Evolutionary conservation across 1,284 basidiomycete genomes (phyloP).

Genomic region (Ustilago hordei): DNA sequence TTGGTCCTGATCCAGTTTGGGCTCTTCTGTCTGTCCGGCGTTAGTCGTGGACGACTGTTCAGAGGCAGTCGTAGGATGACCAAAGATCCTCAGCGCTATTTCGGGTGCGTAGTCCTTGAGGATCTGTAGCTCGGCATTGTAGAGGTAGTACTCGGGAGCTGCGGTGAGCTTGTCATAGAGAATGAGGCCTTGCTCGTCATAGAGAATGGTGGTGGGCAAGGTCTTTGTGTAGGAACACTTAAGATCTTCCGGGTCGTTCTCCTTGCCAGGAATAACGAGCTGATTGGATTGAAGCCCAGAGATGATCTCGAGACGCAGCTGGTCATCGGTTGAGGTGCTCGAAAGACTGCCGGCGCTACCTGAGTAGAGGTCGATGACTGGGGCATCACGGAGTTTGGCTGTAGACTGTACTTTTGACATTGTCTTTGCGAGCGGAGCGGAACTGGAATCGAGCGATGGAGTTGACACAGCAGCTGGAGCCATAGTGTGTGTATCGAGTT

Average conservation of each 20-base stretch:
- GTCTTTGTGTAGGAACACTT: conserved; percentile 67
- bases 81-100: conserved; percentile 70
- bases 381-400: conserved; percentile 22
- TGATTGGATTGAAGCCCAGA: conserved; percentile 45
- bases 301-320: conserved; percentile 52
- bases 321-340: conserved; percentile 42
- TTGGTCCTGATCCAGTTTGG: conserved; percentile 69
- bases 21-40: not conserved
- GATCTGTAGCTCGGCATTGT: conserved; percentile 74
- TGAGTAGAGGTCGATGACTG: conserved; percentile 58
- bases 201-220: conserved; percentile 86
- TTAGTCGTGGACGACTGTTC: conserved; percentile 13
- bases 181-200: conserved; percentile 84
- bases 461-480: conserved; percentile 31
- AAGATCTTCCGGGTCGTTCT: conserved; percentile 41
- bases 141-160: conserved; percentile 86
- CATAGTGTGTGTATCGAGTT: conserved; percentile 13
- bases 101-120: conserved; percentile 72
- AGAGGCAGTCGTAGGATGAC: conserved; percentile 70
- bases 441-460: conserved; percentile 1
- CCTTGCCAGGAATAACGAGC: conserved; percentile 54
- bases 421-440: conserved; percentile 6
- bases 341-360: conserved; percentile 48
- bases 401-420: conserved; percentile 9
- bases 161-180: conserved; percentile 76